A percentile compares a stretch with the other conserved stretches of the same genome.
These are phyloP conservation scores for Fraxinus floribunda DNA, from an alignment of 305 asterid genomes.

Conservation along the genomic window DNA sequence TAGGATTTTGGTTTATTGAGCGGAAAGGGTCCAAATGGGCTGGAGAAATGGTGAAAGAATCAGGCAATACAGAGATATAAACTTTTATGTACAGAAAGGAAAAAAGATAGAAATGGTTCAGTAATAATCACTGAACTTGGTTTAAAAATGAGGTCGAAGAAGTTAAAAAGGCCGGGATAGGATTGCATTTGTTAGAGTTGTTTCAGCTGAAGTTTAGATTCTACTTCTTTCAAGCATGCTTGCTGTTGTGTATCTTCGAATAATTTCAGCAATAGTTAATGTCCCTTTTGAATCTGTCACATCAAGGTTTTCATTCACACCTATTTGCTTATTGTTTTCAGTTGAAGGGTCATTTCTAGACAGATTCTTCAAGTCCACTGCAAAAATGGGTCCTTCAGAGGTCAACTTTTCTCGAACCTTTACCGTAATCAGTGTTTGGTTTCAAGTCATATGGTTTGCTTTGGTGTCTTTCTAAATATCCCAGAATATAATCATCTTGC, in stretches of 20 bases:
- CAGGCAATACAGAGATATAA: neutral
- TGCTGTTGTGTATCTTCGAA: neutral
- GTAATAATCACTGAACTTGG: neutral
- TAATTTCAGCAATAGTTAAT: neutral
- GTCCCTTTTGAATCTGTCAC: neutral
- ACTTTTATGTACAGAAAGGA: neutral
- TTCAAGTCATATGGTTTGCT: neutral
- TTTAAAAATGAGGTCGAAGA: neutral
- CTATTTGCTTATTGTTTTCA: conserved; percentile 35
- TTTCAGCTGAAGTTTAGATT: neutral
- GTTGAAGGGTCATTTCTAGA: conserved; percentile 84
- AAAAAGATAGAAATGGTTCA: neutral
- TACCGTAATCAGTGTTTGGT: neutral
- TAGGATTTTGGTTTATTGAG: neutral
- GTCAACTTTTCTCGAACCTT: conserved; percentile 29
- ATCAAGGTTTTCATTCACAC: conserved; percentile 5
- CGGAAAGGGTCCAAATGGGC: neutral
- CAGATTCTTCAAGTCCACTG: conserved; percentile 77
- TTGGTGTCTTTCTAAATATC: conserved; percentile 13
- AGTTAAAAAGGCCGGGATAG: neutral
- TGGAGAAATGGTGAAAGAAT: neutral
- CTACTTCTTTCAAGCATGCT: neutral
- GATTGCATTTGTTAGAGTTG: neutral
- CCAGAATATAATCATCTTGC: conserved; percentile 15
- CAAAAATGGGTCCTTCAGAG: conserved; percentile 70